Evolutionary conservation across 2,329 filamentous ascomycete genomes (phyloP).

Genomic region (Colletotrichum chlorophyti): DNA sequence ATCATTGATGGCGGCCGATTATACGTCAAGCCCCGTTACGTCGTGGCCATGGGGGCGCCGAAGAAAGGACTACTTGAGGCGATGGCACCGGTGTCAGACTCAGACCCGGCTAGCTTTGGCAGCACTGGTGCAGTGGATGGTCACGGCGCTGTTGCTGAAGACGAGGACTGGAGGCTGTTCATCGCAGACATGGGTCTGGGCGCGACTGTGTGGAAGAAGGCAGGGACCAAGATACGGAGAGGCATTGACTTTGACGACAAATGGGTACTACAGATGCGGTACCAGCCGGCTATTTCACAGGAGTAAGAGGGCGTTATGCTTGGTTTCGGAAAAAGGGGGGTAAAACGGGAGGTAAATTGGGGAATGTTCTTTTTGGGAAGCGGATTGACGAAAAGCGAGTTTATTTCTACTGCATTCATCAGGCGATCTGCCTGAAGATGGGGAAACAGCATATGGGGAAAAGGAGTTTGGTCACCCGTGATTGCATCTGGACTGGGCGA

Average conservation of each 20-base stretch:
- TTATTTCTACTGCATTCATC: constrained; percentile 12
- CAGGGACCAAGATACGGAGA: constrained; percentile 79
- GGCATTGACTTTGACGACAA: constrained; percentile 88
- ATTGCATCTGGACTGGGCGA: neutral
- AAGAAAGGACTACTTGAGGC: constrained; percentile 84
- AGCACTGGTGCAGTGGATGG: constrained; percentile 27
- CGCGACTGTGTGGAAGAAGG: constrained; percentile 83
- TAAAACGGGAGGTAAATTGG: neutral
- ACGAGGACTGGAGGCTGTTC: constrained; percentile 77
- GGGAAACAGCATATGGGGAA: constrained; percentile 3
- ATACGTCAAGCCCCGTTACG: constrained; percentile 81
- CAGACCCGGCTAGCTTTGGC: neutral
- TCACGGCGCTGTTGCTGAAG: constrained; percentile 41
- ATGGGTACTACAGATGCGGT: constrained; percentile 80
- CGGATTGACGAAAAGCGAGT: constrained; percentile 17
- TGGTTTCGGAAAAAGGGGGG: neutral
- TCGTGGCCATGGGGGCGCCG: constrained; percentile 86
- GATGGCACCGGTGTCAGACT: constrained; percentile 65
- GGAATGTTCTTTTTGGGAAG: neutral
- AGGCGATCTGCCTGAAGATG: constrained; percentile 1
- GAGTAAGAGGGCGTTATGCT: neutral
- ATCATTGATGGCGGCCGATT: constrained; percentile 78
- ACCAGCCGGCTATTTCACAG: constrained; percentile 37
- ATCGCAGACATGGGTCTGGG: constrained; percentile 88
- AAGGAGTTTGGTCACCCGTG: constrained; percentile 8